These are phyloP conservation scores for Adansonia grandidieri DNA, from an alignment of 441 rosid genomes.

Conservation along the genomic window DNA sequence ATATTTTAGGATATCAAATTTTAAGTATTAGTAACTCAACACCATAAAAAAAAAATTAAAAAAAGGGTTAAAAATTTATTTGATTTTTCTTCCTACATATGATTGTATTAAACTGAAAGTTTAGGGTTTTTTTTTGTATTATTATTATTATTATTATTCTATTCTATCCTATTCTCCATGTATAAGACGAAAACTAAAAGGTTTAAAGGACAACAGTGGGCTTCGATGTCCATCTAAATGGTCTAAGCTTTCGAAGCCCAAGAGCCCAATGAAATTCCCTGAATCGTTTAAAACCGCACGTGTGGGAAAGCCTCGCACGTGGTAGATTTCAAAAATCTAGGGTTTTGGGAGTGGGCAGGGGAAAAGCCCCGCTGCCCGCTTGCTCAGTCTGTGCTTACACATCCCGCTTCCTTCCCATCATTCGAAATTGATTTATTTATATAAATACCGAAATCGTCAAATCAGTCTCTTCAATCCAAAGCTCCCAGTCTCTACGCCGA, in stretches of 20 bases:
- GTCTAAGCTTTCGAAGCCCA: not conserved
- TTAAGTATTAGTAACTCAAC: too few relatives aligned
- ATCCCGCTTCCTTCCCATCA: slow-evolving; percentile 55
- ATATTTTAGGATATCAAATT: too few relatives aligned
- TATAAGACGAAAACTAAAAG: too few relatives aligned
- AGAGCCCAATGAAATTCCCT: not conserved
- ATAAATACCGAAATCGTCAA: not conserved
- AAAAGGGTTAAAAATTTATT: too few relatives aligned
- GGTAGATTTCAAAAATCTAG: slow-evolving; percentile 49
- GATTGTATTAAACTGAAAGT: too few relatives aligned
- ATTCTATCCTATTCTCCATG: too few relatives aligned
- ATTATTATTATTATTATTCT: too few relatives aligned
- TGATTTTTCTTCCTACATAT: too few relatives aligned
- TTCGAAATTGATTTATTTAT: slow-evolving; percentile 40
- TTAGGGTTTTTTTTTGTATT: too few relatives aligned
- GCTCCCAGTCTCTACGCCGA: not conserved
- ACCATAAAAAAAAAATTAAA: too few relatives aligned
- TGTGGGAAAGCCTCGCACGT: slow-evolving; percentile 30
- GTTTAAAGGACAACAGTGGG: too few relatives aligned
- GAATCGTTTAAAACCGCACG: not conserved
- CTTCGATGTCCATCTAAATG: not conserved
- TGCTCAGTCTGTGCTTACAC: not conserved
- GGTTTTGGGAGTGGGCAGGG: slow-evolving; percentile 39
- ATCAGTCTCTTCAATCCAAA: not conserved
- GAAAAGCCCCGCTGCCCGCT: slow-evolving; percentile 19